Evolutionary conservation across 352 stramenopile genomes (phyloP), one percentile per base, ranked within the genome.

Genomic region (Globisporangium nagaii): DNA sequence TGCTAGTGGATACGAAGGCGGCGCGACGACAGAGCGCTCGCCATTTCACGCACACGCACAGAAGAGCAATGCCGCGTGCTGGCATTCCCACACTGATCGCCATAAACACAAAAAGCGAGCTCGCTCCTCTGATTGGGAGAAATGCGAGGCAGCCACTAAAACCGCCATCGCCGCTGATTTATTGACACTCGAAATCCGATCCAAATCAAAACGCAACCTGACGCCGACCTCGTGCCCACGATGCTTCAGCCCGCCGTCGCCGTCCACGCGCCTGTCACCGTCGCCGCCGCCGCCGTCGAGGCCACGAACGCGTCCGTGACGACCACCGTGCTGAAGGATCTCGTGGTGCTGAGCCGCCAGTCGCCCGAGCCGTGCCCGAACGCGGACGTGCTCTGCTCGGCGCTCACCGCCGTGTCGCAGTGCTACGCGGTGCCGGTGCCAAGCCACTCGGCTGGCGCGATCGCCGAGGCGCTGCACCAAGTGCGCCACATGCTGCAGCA

Each of bases 361-460:
- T 34, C 25, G 2, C 17, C 36, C 15, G 24, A 46, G 4, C 43
- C 44, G 13, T 75, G 55, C 32, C 50, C 60, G 7, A 69, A 79
- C 32, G 68, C 70, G 1, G 44, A 73, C 32, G 63, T 69, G 52
- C 63, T 84, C 32, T 60, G 58, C 35, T 57, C 65, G 10, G 61
- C 73, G 39, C 68, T 84, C 34, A 53, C 68, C 22, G 6, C 53
- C 10, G 70, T 84, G 0, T 81, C 73, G 27, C 69, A 75, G 45
- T 75, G 60, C 32, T 76, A 84, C 60, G 57, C 60, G 32, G 73
- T 80, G 19, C 70, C 73, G 0, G 70, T 84, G 37, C 68, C 70
- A 10, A 79, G 67, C 30, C 61, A 65, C 36, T 62, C 63, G 17
- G 61, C 69, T 0, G 62, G 54, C 19, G 48, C 65, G 24, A 79